phyloP scores from a whole-genome alignment of 495 filamentous ascomycete species.

The Oidiodendron maius region DNA sequence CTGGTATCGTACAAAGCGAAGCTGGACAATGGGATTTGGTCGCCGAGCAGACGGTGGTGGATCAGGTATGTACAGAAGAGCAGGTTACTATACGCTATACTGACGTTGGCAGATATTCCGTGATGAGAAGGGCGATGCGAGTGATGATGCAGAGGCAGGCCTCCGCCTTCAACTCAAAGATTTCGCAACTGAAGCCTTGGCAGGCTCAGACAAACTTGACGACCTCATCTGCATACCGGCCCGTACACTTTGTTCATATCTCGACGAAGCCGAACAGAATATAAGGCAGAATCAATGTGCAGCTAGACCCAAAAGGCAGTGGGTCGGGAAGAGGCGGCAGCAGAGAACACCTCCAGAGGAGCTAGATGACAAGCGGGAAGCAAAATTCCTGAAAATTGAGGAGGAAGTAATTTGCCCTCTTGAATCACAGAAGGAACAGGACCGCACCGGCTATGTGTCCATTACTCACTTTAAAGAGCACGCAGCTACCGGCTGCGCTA shows the following conservation, averaged over 20 bases:
- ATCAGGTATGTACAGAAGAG: slow-evolving; percentile 9
- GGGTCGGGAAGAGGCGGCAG: slow-evolving; percentile 14
- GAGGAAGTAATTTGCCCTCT: too few relatives aligned
- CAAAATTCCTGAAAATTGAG: slow-evolving; percentile 12
- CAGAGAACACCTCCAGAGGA: slow-evolving; percentile 16
- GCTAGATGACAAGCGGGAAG: slow-evolving; percentile 13
- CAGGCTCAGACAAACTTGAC: slow-evolving; percentile 7
- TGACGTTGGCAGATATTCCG: slow-evolving; percentile 7
- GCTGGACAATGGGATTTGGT: slow-evolving; percentile 5
- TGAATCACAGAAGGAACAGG: too few relatives aligned
- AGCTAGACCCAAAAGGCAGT: background rate
- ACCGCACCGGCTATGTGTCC: too few relatives aligned
- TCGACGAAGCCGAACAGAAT: background rate
- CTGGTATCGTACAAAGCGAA: slow-evolving; percentile 5
- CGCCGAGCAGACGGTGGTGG: slow-evolving; percentile 10
- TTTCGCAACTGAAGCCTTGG: slow-evolving; percentile 11
- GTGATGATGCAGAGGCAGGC: slow-evolving; percentile 3
- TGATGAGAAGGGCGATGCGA: slow-evolving; percentile 6
- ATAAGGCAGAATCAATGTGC: background rate
- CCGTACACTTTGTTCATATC: slow-evolving; percentile 4
- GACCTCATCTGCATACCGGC: slow-evolving; percentile 7
- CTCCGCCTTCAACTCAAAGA: slow-evolving; percentile 9
- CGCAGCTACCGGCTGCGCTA: too few relatives aligned
- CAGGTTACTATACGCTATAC: background rate
- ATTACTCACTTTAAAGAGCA: too few relatives aligned